Evolutionary conservation across 2,329 filamentous ascomycete genomes (phyloP).

Genomic region (Fusarium algeriense): DNA sequence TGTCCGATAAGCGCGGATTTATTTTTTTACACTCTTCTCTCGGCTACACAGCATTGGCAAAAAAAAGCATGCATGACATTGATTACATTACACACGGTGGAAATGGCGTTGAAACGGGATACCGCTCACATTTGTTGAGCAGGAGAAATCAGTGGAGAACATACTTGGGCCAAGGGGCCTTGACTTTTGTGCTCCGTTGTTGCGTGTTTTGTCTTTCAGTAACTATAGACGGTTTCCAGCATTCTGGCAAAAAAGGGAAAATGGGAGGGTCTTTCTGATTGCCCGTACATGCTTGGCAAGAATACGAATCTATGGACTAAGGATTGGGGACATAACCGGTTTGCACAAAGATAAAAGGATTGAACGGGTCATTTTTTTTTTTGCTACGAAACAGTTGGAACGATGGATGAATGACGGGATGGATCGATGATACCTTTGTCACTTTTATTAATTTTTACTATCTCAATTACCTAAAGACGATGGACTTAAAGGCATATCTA

Average conservation of each 20-base stretch:
- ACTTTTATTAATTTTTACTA: conserved; percentile 11
- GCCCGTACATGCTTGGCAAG: conserved; percentile 9
- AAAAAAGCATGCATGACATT: conserved; percentile 38
- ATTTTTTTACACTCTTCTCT: conserved; percentile 11
- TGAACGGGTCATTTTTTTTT: conserved; percentile 5
- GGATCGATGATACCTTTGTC: conserved; percentile 38
- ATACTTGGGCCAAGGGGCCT: conserved; percentile 3
- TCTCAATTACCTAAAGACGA: conserved; percentile 14
- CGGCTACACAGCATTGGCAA: conserved; percentile 18
- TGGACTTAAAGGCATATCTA: background rate
- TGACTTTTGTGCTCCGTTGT: conserved; percentile 6
- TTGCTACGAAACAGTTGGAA: conserved; percentile 29
- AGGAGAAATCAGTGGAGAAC: conserved; percentile 9
- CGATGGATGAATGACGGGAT: conserved; percentile 36
- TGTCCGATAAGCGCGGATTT: conserved; percentile 7
- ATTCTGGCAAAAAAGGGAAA: conserved; percentile 19
- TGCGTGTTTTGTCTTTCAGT: conserved; percentile 2
- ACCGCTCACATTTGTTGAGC: conserved; percentile 1
- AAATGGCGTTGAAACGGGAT: conserved; percentile 37
- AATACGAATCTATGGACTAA: conserved; percentile 12
- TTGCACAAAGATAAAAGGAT: conserved; percentile 2
- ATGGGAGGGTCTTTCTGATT: conserved; percentile 1
- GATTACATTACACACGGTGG: conserved; percentile 30
- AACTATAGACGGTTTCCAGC: conserved; percentile 37
- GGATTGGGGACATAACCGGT: conserved; percentile 6